Conservation (phyloP, 768 basidiomycete species). For the Rhodotorula kratochvilovae region DNA sequence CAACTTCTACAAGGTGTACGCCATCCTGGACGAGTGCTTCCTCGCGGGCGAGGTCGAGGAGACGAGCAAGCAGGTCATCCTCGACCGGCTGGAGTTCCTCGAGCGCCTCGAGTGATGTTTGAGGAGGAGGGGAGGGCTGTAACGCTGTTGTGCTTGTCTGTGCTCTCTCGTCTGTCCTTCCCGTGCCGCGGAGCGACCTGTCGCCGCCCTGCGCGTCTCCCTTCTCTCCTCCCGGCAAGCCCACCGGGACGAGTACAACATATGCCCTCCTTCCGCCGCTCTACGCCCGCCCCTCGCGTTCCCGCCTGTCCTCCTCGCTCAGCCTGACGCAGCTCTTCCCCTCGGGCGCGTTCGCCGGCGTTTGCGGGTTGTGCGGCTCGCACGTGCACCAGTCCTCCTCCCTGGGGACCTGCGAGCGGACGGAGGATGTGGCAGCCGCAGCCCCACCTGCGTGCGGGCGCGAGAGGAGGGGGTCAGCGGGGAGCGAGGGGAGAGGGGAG, state of each 20-base stretch:
- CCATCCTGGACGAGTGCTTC: constrained; percentile 96
- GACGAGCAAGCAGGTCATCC: constrained; percentile 92
- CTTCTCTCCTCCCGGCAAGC: no score
- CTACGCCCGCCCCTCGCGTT: not conserved
- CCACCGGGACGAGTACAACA: no score
- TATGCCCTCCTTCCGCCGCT: no score
- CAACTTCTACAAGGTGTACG: constrained; percentile 99
- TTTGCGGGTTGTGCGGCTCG: constrained; percentile 10
- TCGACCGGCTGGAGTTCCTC: constrained; percentile 80
- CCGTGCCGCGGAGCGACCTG: no score
- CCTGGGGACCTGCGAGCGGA: constrained; percentile 5
- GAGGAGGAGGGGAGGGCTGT: not conserved
- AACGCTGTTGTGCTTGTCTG: not conserved
- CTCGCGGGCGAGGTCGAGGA: constrained; percentile 97
- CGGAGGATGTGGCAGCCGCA: constrained; percentile 30
- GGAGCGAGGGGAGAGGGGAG: not conserved
- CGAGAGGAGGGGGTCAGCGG: not conserved
- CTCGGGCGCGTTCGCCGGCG: not conserved
- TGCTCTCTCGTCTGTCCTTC: no score
- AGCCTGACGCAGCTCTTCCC: not conserved
- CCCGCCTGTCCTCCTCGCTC: not conserved
- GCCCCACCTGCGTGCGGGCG: constrained; percentile 4
- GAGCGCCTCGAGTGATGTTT: constrained; percentile 57
- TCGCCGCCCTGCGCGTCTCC: no score
- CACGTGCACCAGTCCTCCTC: constrained; percentile 15